Base-by-base conservation (phyloP, 2,329 filamentous ascomycete genomes). In the Phaeophleospora eucalypticola region DNA sequence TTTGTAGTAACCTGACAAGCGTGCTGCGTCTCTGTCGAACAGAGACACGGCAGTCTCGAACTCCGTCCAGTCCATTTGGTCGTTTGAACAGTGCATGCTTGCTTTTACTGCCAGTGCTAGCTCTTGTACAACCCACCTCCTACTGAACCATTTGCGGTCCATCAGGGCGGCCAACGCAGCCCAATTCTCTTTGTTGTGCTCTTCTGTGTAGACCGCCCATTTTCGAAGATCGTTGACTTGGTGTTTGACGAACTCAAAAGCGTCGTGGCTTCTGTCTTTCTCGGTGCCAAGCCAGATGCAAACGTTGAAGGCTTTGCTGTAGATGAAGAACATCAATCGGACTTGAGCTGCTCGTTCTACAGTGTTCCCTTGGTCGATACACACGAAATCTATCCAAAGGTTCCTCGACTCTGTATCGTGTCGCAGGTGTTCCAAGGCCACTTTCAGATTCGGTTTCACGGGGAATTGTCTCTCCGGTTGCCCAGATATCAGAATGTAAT, bases 21-120 rank as follows among this genome's bases (percentile, higher is more conserved):
- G n/a, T n/a, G n/a, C n/a, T n/a, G n/a, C n/a, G n/a, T n/a, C n/a
- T n/a, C n/a, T n/a, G n/a, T n/a, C 41, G 29, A 46, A 48, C 14
- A 44, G 21, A 15, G 39, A 37, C n/a, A 29, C 37, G 12, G 40
- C 48, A 18, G 35, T 45, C n/a, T 52, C 51, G 33, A 57, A 56
- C 9, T 54, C 40, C 9, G 41, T 39, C 49, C 52, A 58, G 1
- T 35, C 32, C 14, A 58, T 21, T 8, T 35, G 36, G 16, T 53
- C 32, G 2, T 33, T 27, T 6, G 56, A 56, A 36, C 56, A 58
- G 37, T 56, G 45, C 10, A 58, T 33, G 9, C 45, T 51, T 7
- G 56, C 52, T 10, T 36, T 42, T 15, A 36, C 34, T 1, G 57
- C 54, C n/a, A 59, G 43, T 3, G 27, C 8, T 9, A 37, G 9